phyloP scores from a whole-genome alignment of 495 filamentous ascomycete species.

The Evernia prunastri region DNA sequence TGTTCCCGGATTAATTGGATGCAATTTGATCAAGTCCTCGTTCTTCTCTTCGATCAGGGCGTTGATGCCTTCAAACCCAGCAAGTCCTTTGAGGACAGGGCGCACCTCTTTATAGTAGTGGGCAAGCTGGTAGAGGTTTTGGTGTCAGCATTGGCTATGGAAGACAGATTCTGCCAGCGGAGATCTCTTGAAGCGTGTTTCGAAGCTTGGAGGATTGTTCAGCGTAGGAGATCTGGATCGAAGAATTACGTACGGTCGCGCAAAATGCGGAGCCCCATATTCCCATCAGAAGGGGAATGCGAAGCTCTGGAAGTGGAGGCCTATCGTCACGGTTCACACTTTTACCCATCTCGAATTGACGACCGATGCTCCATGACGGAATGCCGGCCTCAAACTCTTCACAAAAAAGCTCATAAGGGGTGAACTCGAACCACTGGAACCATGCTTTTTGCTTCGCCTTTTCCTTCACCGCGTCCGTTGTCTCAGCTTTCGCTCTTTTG shows the following conservation, averaged over 20 bases:
- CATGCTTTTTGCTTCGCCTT: slow-evolving; percentile 69
- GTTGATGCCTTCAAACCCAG: slow-evolving; percentile 72
- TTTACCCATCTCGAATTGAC: slow-evolving; percentile 71
- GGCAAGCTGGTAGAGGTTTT: slow-evolving; percentile 41
- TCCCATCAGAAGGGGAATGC: slow-evolving; percentile 75
- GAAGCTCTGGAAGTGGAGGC: slow-evolving; percentile 68
- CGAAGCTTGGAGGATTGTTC: not conserved
- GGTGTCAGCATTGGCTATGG: not conserved
- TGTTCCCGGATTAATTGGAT: slow-evolving; percentile 82
- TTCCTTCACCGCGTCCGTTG: slow-evolving; percentile 48
- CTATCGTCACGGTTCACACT: slow-evolving; percentile 49
- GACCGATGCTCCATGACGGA: slow-evolving; percentile 86
- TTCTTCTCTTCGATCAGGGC: slow-evolving; percentile 76
- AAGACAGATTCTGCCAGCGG: not conserved
- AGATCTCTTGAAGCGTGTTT: not conserved
- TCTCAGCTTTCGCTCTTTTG: slow-evolving; percentile 34
- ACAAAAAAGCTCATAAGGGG: slow-evolving; percentile 93
- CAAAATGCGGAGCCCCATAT: slow-evolving; percentile 96
- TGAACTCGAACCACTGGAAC: slow-evolving; percentile 99
- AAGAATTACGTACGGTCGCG: slow-evolving; percentile 48
- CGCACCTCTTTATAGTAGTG: slow-evolving; percentile 94
- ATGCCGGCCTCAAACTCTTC: slow-evolving; percentile 89
- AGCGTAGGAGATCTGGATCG: not conserved
- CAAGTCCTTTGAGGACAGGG: slow-evolving; percentile 65
- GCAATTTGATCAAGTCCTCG: slow-evolving; percentile 77